Conservation (phyloP, 2,329 filamentous ascomycete species). For the Cercospora zeina region DNA sequence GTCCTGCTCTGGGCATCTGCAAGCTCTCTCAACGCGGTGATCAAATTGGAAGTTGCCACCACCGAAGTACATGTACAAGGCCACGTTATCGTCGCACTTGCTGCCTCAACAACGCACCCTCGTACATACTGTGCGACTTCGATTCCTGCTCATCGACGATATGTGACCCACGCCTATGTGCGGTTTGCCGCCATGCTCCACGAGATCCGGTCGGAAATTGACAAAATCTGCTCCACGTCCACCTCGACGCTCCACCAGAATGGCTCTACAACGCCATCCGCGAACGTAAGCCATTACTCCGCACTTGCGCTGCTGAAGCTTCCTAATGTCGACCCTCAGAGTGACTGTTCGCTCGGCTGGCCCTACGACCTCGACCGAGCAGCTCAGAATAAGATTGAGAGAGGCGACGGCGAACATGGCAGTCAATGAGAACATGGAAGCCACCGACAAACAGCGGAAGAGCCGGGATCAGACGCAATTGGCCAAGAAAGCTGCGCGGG, state of each 20-base stretch:
- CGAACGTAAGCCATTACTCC: not conserved
- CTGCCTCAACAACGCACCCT: constrained; percentile 4
- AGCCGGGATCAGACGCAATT: not conserved
- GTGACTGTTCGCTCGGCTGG: constrained; percentile 16
- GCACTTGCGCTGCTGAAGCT: not conserved
- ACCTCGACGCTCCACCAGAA: not conserved
- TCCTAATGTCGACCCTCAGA: constrained; percentile 17
- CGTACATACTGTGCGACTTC: not conserved
- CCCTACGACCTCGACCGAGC: constrained; percentile 18
- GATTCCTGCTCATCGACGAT: constrained; percentile 1
- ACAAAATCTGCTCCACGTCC: constrained; percentile 5
- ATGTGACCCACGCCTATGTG: constrained; percentile 5
- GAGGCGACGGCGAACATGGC: constrained; percentile 20
- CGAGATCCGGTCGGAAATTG: constrained; percentile 2
- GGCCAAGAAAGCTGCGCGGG: not conserved
- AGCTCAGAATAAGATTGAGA: constrained; percentile 15
- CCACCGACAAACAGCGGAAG: constrained; percentile 8
- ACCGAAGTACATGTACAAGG: not conserved
- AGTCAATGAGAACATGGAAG: constrained; percentile 20
- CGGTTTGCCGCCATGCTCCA: not conserved
- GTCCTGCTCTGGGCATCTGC: not conserved
- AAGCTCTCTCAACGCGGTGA: not conserved
- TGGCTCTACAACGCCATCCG: not conserved
- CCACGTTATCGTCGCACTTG: constrained; percentile 1
- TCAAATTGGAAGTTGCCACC: not conserved